Base-by-base conservation (phyloP, 176 grass and related monocot genomes). In the Pharus latifolius region DNA sequence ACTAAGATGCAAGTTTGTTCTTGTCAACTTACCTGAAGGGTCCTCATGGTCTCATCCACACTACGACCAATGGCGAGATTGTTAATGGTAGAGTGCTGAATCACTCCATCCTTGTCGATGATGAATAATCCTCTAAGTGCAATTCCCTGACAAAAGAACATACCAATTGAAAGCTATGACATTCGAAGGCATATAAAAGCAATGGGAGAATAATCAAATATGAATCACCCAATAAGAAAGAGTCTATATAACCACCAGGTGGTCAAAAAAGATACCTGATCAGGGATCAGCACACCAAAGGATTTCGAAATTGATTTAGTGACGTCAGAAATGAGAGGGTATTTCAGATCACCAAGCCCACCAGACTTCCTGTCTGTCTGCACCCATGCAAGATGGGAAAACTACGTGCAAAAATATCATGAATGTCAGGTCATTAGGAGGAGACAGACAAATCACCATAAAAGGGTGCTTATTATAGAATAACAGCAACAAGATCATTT, bases 271-370 rank as follows among this genome's bases (percentile, higher is more conserved):
- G 44, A 56, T 78, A 93, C 85, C 85, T 93, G 85, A 77, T 86
- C 85, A 50, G 63, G 70, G 53, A 93, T 93, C 38, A 93, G 57
- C 4, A 93, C 85, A 24, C 74, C 75, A 69, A 73, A 86, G 33
- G 82, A 85, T 79, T 93, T 85, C 44, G 85, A 86, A 52, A 93
- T 83, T 54, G 85, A 88, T 69, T 93, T 86, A 15, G 90, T 93
- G 25, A 93, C 73, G 68, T 88, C 82, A 77, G 90, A 85, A 71
- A 93, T 71, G 12, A 93, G 65, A 2, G 78, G 85, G 70, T 93
- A 93, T 4, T 88, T 88, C 41, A 93, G 75, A 67, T 88, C 90
- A 52, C 89, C 89, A 44, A 92, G 85, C 1, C 82, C 82, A 33
- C 85, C 89, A 34, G 85, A 79, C 69, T 85, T 92, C 63, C 85